Percentiles rank a stretch among this genome's conserved stretches.
Evolutionary conservation across 306 rosid genomes (phyloP).

Genomic region (Citrullus colocynthis): DNA sequence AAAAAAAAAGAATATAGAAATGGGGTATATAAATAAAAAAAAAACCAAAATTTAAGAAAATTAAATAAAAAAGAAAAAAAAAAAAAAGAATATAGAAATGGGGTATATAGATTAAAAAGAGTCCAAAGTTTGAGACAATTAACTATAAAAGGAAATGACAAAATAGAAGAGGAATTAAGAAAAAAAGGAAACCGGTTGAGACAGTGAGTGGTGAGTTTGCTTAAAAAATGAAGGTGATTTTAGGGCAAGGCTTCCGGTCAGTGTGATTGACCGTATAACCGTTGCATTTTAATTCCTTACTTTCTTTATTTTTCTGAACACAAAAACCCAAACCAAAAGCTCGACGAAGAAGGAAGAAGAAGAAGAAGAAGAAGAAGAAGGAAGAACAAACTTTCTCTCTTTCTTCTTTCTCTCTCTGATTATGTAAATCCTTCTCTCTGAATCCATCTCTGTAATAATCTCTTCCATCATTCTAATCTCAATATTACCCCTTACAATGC

Average conservation of each 20-base stretch:
- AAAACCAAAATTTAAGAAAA: background rate
- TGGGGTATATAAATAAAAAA: too few species aligned
- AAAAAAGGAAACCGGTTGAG: background rate
- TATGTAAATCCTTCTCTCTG: background rate
- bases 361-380: background rate
- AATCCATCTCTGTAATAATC: background rate
- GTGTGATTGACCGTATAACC: slow-evolving; percentile 7
- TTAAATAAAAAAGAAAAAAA: background rate
- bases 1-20: too few species aligned
- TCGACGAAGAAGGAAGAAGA: background rate
- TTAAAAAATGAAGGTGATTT: background rate
- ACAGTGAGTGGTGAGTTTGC: background rate
- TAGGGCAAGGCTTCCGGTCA: slow-evolving; percentile 1
- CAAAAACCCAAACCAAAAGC: background rate
- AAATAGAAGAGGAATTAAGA: background rate
- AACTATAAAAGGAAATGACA: background rate
- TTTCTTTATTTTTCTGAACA: background rate
- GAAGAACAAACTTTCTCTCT: background rate
- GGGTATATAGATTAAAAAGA: background rate
- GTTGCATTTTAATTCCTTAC: background rate
- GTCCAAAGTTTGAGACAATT: background rate
- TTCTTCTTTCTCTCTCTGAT: background rate
- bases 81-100: too few species aligned
- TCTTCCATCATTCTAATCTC: background rate
- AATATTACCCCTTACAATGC: slow-evolving; percentile 11